Evolutionary conservation across 371 early-diverging fungal species (phyloP).

Genomic region (Phascolomyces articulosus): DNA sequence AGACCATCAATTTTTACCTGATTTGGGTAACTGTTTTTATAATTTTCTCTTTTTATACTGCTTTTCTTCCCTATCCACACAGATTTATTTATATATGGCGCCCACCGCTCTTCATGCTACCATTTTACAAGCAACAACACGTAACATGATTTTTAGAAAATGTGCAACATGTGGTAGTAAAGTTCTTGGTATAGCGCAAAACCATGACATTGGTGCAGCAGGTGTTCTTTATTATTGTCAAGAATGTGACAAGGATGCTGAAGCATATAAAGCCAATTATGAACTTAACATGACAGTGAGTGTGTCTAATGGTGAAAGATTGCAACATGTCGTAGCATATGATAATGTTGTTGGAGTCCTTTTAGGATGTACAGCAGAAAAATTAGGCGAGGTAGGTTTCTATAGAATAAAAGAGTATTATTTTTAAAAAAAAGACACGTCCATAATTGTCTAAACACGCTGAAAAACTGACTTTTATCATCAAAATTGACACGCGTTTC

Average conservation of each 20-base stretch:
- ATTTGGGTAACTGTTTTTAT: neutral
- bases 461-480: too few relatives aligned
- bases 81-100: neutral
- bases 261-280: neutral
- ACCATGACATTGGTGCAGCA: neutral
- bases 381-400: constrained; percentile 9
- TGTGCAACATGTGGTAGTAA: neutral
- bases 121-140: neutral
- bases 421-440: too few relatives aligned
- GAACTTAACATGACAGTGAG: constrained; percentile 6
- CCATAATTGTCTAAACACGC: too few relatives aligned
- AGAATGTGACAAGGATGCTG: constrained; percentile 6
- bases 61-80: neutral
- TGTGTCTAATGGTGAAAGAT: neutral
- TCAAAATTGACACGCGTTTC: too few relatives aligned
- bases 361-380: constrained; percentile 10
- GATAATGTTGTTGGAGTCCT: constrained; percentile 3
- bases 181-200: neutral
- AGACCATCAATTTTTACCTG: too few relatives aligned
- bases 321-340: constrained; percentile 2
- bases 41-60: neutral
- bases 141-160: neutral
- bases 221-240: constrained; percentile 6
- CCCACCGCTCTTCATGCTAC: neutral
- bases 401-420: neutral